Evolutionary conservation across 1,284 basidiomycete genomes (phyloP).

Genomic region (Ustilago esculenta): DNA sequence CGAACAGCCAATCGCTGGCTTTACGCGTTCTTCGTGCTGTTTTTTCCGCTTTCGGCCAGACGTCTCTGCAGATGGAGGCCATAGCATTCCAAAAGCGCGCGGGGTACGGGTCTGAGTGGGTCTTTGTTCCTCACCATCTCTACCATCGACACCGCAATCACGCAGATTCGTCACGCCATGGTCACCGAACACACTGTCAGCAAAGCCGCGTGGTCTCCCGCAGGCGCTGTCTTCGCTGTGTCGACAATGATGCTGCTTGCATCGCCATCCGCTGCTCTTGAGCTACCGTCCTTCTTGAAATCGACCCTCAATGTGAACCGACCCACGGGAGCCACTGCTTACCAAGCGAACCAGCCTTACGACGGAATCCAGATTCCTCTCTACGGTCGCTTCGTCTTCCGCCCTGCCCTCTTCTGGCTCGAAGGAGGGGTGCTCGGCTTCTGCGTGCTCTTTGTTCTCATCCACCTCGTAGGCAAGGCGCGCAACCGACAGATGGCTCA

Average conservation of each 20-base stretch:
- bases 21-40: slow-evolving; percentile 11
- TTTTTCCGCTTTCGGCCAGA: slow-evolving; percentile 25
- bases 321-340: slow-evolving; percentile 37
- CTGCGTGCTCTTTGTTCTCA: slow-evolving; percentile 48
- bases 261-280: slow-evolving; percentile 30
- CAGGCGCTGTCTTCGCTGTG: slow-evolving; percentile 36
- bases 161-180: slow-evolving; percentile 1
- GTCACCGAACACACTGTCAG: slow-evolving; percentile 8
- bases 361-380: slow-evolving; percentile 37
- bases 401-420: slow-evolving; percentile 49
- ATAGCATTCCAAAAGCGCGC: too few relatives aligned
- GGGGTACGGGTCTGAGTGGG: too few relatives aligned
- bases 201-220: slow-evolving; percentile 6
- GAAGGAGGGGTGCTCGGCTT: slow-evolving; percentile 49
- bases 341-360: slow-evolving; percentile 45
- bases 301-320: slow-evolving; percentile 11
- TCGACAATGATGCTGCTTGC: slow-evolving; percentile 45
- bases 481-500: slow-evolving; percentile 48
- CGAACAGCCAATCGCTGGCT: slow-evolving; percentile 7
- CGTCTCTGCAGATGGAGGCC: too few relatives aligned
- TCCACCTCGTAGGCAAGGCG: slow-evolving; percentile 51
- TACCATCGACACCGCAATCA: slow-evolving; percentile 1
- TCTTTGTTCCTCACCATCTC: not conserved
- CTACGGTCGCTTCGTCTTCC: slow-evolving; percentile 38
- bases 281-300: slow-evolving; percentile 34